phyloP scores from a whole-genome alignment of 768 basidiomycete genomes.

The Leucocoprinus birnbaumii region DNA sequence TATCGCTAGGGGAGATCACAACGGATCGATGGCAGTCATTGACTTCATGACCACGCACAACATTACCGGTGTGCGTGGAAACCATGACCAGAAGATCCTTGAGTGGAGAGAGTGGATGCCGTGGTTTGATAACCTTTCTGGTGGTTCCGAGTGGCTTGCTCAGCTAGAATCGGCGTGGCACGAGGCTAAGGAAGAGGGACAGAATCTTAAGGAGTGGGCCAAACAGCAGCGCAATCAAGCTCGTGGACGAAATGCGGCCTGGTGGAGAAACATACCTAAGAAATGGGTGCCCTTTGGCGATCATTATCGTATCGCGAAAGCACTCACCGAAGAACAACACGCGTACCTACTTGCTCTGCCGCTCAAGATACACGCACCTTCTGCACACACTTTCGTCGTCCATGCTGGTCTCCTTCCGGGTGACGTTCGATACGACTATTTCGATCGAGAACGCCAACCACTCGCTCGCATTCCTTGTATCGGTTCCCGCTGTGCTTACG shows the following conservation, averaged over 20 bases:
- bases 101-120: constrained; percentile 89
- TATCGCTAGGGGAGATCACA: constrained; percentile 60
- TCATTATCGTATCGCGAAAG: constrained; percentile 74
- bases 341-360: constrained; percentile 77
- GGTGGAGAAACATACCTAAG: constrained; percentile 54
- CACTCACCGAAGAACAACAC: constrained; percentile 60
- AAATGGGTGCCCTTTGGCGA: constrained; percentile 74
- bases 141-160: constrained; percentile 56
- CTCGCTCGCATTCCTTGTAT: constrained; percentile 60
- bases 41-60: constrained; percentile 60
- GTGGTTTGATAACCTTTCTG: constrained; percentile 58
- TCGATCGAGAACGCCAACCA: constrained; percentile 62
- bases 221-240: constrained; percentile 15
- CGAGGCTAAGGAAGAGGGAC: neutral
- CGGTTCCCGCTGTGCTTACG: constrained; percentile 11
- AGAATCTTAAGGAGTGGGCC: constrained; percentile 13
- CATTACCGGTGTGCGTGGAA: constrained; percentile 84
- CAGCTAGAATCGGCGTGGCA: neutral
- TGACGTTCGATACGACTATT: constrained; percentile 52
- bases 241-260: constrained; percentile 25
- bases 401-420: constrained; percentile 82
- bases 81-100: constrained; percentile 89
- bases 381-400: constrained; percentile 71
- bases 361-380: constrained; percentile 69
- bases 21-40: constrained; percentile 62